Percentiles rank a stretch among this genome's conserved stretches.
Evolutionary conservation across 768 basidiomycete species (phyloP).

Genomic region (Tulasnella sp.): DNA sequence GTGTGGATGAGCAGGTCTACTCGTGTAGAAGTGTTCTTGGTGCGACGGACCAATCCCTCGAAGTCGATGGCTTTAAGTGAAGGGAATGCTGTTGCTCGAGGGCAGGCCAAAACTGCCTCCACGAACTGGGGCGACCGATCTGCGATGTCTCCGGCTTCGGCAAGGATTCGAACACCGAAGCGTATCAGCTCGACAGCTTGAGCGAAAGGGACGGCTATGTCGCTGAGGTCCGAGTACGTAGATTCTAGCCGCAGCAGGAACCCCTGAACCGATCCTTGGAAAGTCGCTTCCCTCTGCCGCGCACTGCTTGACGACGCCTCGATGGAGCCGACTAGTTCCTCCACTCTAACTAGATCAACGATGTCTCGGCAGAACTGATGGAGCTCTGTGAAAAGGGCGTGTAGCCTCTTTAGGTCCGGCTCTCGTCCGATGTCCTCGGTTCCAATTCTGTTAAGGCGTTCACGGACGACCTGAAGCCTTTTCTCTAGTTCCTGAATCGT

Average conservation of each 20-base stretch:
- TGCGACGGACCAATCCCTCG: not conserved
- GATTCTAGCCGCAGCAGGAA: slow-evolving; percentile 65
- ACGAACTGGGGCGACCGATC: not conserved
- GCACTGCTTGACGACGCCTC: slow-evolving; percentile 14
- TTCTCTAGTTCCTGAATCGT: slow-evolving; percentile 40
- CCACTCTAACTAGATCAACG: slow-evolving; percentile 42
- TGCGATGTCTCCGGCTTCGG: not conserved
- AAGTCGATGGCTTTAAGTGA: not conserved
- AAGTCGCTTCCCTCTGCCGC: slow-evolving; percentile 50
- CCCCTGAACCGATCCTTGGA: slow-evolving; percentile 71
- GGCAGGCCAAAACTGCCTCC: not conserved
- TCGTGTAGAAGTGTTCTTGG: slow-evolving; percentile 33
- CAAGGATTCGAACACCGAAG: slow-evolving; percentile 61
- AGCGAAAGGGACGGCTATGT: slow-evolving; percentile 61
- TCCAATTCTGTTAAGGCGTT: slow-evolving; percentile 1
- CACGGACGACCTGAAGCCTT: slow-evolving; percentile 12
- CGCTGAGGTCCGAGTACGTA: slow-evolving; percentile 61
- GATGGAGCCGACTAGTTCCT: slow-evolving; percentile 37
- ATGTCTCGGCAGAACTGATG: slow-evolving; percentile 56
- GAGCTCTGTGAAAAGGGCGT: slow-evolving; percentile 42
- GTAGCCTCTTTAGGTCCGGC: slow-evolving; percentile 28
- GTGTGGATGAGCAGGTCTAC: slow-evolving; percentile 38
- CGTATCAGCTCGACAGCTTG: slow-evolving; percentile 57
- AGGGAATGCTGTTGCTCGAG: not conserved
- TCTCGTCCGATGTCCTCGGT: slow-evolving; percentile 21